Percentiles rank a stretch among this genome's conserved stretches.
These are phyloP conservation scores for Naganishia onofrii DNA, from an alignment of 768 basidiomycete genomes.

Conservation along the genomic window DNA sequence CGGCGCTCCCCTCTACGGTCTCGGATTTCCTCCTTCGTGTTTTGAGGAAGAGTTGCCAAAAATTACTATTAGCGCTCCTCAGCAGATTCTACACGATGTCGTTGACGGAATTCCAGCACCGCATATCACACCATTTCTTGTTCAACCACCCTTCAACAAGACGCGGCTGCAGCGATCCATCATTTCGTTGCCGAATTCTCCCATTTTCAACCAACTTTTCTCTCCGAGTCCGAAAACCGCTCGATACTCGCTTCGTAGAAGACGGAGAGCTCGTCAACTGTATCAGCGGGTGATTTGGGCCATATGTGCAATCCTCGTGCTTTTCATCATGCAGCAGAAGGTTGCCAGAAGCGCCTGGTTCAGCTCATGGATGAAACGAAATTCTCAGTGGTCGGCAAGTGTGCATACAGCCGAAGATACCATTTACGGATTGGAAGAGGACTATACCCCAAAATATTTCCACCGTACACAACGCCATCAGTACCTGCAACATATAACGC, in stretches of 20 bases:
- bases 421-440: constrained; percentile 8
- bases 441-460: constrained; percentile 6
- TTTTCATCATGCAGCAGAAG: not conserved
- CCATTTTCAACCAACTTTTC: not conserved
- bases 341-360: not conserved
- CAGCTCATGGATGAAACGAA: not conserved
- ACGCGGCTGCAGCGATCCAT: not conserved
- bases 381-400: not conserved
- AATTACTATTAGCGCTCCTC: constrained; percentile 7
- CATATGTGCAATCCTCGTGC: not conserved
- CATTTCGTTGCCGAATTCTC: not conserved
- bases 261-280: not conserved
- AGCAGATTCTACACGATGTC: not conserved
- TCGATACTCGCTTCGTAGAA: not conserved
- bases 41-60: constrained; percentile 5
- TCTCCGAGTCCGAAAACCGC: not conserved
- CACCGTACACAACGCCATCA: constrained; percentile 17
- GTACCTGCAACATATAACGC: not conserved
- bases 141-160: not conserved
- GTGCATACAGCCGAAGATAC: not conserved
- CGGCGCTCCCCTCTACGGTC: constrained; percentile 15
- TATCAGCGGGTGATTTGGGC: constrained; percentile 2
- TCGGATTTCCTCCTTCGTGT: constrained; percentile 2
- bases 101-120: not conserved
- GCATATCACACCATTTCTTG: not conserved